Conservation (phyloP, 148 eudicot species). For the Rhododendron griersonianum region DNA sequence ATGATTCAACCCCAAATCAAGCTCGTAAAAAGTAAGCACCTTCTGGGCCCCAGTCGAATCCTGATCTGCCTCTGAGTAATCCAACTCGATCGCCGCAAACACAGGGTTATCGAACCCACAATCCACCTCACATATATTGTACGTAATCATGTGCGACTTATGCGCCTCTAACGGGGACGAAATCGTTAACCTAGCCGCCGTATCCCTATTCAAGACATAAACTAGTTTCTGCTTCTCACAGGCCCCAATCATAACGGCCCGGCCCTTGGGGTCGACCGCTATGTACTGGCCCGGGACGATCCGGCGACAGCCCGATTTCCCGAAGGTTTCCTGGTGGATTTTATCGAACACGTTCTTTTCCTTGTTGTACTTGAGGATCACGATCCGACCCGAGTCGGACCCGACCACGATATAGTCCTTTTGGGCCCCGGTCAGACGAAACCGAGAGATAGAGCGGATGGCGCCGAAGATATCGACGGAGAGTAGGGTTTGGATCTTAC, state of each 20-base stretch:
- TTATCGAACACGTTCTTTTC: slow-evolving; percentile 73
- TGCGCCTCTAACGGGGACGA: slow-evolving; percentile 94
- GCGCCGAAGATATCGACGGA: slow-evolving; percentile 88
- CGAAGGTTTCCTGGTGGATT: slow-evolving; percentile 88
- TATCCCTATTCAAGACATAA: slow-evolving; percentile 90
- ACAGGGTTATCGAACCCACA: slow-evolving; percentile 97
- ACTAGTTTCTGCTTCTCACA: slow-evolving; percentile 96
- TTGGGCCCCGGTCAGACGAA: slow-evolving; percentile 82
- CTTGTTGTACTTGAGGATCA: slow-evolving; percentile 77
- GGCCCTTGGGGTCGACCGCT: slow-evolving; percentile 85
- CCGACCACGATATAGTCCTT: slow-evolving; percentile 92
- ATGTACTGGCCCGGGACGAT: slow-evolving; percentile 83
- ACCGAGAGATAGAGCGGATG: slow-evolving; percentile 79
- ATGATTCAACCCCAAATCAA: slow-evolving; percentile 94
- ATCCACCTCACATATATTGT: slow-evolving; percentile 82
- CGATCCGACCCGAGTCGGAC: slow-evolving; percentile 89
- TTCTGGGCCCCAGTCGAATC: slow-evolving; percentile 97
- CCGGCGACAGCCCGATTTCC: slow-evolving; percentile 86
- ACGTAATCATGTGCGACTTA: slow-evolving; percentile 75
- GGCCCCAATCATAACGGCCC: slow-evolving; percentile 96
- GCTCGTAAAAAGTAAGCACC: slow-evolving; percentile 85
- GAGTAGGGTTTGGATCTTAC: slow-evolving; percentile 85
- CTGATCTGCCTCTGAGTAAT: slow-evolving; percentile 89
- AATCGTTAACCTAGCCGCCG: slow-evolving; percentile 80
- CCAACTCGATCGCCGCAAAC: slow-evolving; percentile 94